A percentile compares a stretch with the other conserved stretches of the same genome.
Conservation (phyloP, 495 filamentous ascomycete species). For the Penicillium waksmanii region DNA sequence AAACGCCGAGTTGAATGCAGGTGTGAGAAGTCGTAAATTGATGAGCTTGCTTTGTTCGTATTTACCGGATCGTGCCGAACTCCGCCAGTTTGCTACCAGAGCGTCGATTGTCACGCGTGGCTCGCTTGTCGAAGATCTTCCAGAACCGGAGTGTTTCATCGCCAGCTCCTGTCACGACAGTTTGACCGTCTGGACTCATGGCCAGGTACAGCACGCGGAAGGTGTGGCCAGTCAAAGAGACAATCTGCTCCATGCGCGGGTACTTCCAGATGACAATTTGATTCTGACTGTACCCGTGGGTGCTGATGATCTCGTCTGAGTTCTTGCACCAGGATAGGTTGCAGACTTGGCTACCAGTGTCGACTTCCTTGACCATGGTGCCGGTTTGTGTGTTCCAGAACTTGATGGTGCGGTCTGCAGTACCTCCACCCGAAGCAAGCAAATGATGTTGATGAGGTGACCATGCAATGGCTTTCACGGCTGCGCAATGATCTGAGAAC, state of each 20-base stretch:
- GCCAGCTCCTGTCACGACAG: conserved; percentile 93
- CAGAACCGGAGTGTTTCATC: conserved; percentile 97
- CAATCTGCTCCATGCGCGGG: conserved; percentile 94
- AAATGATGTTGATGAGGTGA: conserved; percentile 93
- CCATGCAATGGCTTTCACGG: conserved; percentile 99
- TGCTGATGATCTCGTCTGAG: conserved; percentile 94
- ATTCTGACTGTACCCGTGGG: conserved; percentile 97
- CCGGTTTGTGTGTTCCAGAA: conserved; percentile 94
- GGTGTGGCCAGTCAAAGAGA: conserved; percentile 91
- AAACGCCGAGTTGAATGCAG: conserved; percentile 50
- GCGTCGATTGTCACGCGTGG: conserved; percentile 53
- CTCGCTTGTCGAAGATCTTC: conserved; percentile 83
- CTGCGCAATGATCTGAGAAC: conserved; percentile 90
- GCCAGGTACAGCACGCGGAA: conserved; percentile 94
- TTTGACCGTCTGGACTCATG: conserved; percentile 94
- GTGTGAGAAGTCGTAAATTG: conserved; percentile 17
- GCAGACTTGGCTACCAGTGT: conserved; percentile 96
- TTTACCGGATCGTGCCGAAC: conserved; percentile 73
- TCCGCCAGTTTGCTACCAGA: conserved; percentile 63
- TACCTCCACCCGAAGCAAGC: conserved; percentile 94
- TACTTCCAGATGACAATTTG: conserved; percentile 99
- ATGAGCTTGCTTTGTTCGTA: conserved; percentile 11
- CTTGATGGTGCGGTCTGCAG: conserved; percentile 92
- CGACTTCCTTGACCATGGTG: conserved; percentile 76
- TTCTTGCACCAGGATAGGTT: conserved; percentile 96